Evolutionary conservation across 2,329 filamentous ascomycete genomes (phyloP), one percentile per base, ranked within the genome.

Genomic region (Diaporthe helianthi): DNA sequence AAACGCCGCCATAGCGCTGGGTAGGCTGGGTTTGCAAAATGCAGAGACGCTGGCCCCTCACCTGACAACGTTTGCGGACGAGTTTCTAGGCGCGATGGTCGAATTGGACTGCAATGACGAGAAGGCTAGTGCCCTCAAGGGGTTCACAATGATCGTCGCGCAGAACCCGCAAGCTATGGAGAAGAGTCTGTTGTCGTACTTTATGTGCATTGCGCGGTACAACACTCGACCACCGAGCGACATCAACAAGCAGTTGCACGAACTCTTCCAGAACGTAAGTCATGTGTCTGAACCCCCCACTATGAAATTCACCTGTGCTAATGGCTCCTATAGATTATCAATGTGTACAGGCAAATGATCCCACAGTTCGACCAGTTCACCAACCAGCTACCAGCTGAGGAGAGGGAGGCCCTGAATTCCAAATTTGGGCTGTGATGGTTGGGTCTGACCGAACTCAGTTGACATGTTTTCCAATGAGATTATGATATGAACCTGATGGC

Each of bases 131-230:
- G 95, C 96, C 0, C 93, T 98, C 79, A 90, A 93, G 75, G 96
- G 96, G 0, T 98, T 99, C 81, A 92, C 93, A 67, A 86, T 92
- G 74, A 87, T 97, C 58, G 92, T 98, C 4, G 87, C 92, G 71
- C 89, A 90, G 76, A 98, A 98, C 76, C 96, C 96, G 0, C 89
- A 94, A 77, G 93, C 94, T 2, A 95, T 99, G 89, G 96, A 98
- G 81, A 91, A 91, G 74, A 92, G 90, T 69, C 84, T 99, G 49
- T 84, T 91, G 44, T 88, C 92, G 68, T 97, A 96, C 81, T 97
- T 99, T 79, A 87, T 85, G 64, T 87, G 93, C 69, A 97, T 98
- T 81, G 92, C 95, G 19, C 85, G 87, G 71, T 97, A 94, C 78
- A 87, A 90, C 73, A 86, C 90, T 71, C 84, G 86, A 71, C 82